Conservation (phyloP, 1,284 basidiomycete species). For the Microbotryum violaceum region DNA sequence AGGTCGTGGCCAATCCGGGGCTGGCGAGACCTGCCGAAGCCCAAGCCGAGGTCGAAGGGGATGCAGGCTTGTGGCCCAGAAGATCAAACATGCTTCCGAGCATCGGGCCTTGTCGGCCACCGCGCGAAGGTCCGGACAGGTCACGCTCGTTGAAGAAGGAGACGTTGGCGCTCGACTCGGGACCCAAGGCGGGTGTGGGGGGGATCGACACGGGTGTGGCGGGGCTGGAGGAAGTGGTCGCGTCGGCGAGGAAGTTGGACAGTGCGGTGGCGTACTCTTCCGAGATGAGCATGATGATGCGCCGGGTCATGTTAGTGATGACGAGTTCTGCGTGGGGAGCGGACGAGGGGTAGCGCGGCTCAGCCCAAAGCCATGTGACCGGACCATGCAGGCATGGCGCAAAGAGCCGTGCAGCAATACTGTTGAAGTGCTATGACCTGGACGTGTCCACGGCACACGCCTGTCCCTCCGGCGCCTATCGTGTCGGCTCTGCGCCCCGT, state of each 20-base stretch:
- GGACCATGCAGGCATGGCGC: background rate
- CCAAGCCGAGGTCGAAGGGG: background rate
- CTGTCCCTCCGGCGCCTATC: too few relatives aligned
- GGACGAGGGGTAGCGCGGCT: background rate
- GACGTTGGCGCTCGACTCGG: background rate
- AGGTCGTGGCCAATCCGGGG: background rate
- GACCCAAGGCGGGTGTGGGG: slow-evolving; percentile 17
- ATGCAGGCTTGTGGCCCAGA: slow-evolving; percentile 23
- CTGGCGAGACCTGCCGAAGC: background rate
- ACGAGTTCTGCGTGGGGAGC: slow-evolving; percentile 61
- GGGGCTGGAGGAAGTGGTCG: background rate
- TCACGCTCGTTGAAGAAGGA: slow-evolving; percentile 11
- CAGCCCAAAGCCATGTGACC: background rate
- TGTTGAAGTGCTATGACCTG: too few relatives aligned
- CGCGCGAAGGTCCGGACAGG: background rate
- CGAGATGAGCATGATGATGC: slow-evolving; percentile 81
- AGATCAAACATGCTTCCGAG: slow-evolving; percentile 29
- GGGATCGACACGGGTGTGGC: slow-evolving; percentile 11
- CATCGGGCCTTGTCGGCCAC: slow-evolving; percentile 2
- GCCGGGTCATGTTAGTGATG: slow-evolving; percentile 85
- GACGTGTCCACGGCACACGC: too few relatives aligned
- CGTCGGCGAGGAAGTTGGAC: slow-evolving; percentile 20
- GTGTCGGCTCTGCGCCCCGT: background rate
- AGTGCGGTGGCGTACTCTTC: slow-evolving; percentile 68
- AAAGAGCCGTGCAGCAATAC: background rate